Conservation (phyloP, 345 rosid genomes). For the Aquilaria malaccensis region DNA sequence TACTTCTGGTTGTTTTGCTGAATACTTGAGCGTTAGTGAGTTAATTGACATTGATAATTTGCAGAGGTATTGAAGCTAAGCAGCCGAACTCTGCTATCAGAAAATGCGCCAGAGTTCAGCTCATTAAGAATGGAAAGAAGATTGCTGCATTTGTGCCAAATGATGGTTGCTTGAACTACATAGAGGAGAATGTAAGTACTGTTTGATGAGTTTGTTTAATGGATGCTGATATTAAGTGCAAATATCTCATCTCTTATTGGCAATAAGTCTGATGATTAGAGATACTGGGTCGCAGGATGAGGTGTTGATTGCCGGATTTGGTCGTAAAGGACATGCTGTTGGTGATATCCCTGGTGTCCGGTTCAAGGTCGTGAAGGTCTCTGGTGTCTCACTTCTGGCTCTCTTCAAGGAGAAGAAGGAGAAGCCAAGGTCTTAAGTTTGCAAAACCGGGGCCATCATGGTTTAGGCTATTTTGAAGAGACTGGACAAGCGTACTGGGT, state of each 20-base stretch:
- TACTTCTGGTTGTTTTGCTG: neutral
- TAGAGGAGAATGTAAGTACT: constrained; percentile 47
- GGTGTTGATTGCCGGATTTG: constrained; percentile 71
- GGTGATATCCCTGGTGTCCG: constrained; percentile 84
- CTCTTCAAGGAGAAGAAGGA: constrained; percentile 48
- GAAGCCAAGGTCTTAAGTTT: constrained; percentile 40
- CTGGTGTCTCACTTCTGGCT: constrained; percentile 66
- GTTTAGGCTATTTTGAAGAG: neutral
- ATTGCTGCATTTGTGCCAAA: constrained; percentile 65
- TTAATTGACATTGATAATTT: neutral
- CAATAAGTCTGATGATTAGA: neutral
- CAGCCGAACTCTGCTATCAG: constrained; percentile 76
- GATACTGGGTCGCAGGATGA: constrained; percentile 39
- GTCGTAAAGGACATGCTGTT: constrained; percentile 68
- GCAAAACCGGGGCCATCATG: neutral
- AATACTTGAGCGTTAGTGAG: neutral
- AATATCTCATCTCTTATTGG: neutral
- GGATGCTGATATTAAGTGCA: no score
- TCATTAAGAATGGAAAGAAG: constrained; percentile 67
- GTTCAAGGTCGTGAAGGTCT: constrained; percentile 77
- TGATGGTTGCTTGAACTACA: constrained; percentile 61
- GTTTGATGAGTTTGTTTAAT: neutral
- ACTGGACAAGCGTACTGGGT: neutral
- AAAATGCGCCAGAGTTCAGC: constrained; percentile 65
- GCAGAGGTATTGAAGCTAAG: constrained; percentile 41